These are phyloP conservation scores for Russula lepida DNA, from an alignment of 768 basidiomycete genomes.

Conservation along the genomic window DNA sequence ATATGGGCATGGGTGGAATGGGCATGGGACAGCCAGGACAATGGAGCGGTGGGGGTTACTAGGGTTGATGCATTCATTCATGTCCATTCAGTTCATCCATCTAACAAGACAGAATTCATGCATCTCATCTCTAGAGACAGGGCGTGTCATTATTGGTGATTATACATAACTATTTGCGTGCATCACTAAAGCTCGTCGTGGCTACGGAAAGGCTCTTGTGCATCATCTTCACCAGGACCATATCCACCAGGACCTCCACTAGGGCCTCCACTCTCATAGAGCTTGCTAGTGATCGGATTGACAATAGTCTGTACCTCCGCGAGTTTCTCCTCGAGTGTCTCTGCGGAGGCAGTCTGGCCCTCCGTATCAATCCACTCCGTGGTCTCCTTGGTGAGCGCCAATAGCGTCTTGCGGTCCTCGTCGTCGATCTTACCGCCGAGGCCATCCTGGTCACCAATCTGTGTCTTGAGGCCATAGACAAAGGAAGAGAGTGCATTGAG, in stretches of 20 bases:
- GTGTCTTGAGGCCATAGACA: slow-evolving; percentile 81
- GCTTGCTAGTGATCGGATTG: slow-evolving; percentile 41
- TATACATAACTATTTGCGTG: slow-evolving; percentile 8
- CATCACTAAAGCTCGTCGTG: slow-evolving; percentile 37
- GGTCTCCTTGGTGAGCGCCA: slow-evolving; percentile 76
- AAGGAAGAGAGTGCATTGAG: slow-evolving; percentile 74
- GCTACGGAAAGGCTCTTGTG: slow-evolving; percentile 32
- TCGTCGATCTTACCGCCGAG: slow-evolving; percentile 81
- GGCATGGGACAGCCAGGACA: slow-evolving; percentile 21
- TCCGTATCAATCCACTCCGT: slow-evolving; percentile 90
- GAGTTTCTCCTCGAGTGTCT: slow-evolving; percentile 90
- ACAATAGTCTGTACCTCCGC: slow-evolving; percentile 32
- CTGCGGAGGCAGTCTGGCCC: slow-evolving; percentile 63
- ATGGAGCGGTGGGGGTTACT: slow-evolving; percentile 14
- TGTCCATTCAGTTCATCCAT: neutral
- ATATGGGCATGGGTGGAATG: slow-evolving; percentile 16
- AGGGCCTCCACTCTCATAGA: slow-evolving; percentile 25
- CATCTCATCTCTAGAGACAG: slow-evolving; percentile 5
- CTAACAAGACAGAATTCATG: neutral
- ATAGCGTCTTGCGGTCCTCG: slow-evolving; percentile 77
- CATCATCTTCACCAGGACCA: slow-evolving; percentile 28
- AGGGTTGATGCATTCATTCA: too few relatives aligned
- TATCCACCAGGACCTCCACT: slow-evolving; percentile 22
- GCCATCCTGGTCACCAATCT: slow-evolving; percentile 80
- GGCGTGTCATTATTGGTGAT: slow-evolving; percentile 6